A percentile compares a stretch with the other conserved stretches of the same genome.
phyloP scores from a whole-genome alignment of 495 filamentous ascomycete species.

The Penicillium tannophilum region DNA sequence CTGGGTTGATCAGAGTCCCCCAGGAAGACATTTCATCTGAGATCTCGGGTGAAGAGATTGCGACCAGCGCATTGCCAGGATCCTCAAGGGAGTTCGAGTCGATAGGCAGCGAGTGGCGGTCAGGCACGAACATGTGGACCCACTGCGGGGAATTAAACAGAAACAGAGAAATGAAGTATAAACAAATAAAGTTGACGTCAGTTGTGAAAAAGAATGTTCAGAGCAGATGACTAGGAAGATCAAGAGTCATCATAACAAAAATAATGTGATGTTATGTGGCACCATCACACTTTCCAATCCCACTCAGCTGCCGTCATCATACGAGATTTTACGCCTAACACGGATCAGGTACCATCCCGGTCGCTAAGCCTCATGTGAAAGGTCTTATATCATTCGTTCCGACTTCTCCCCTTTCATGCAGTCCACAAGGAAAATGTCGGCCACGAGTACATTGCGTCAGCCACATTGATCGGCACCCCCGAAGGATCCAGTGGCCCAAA shows the following conservation, averaged over 20 bases:
- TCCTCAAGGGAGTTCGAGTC: constrained; percentile 13
- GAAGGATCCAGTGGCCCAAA: constrained; percentile 24
- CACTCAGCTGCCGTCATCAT: constrained; percentile 11
- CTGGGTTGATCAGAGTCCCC: constrained; percentile 79
- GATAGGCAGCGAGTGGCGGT: constrained; percentile 37
- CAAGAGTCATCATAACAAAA: not conserved
- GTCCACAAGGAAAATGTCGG: constrained; percentile 27
- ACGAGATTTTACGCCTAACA: constrained; percentile 3
- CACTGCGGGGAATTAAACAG: constrained; percentile 35
- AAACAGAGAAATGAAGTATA: not conserved
- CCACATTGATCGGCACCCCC: constrained; percentile 16
- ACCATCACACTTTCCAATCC: not conserved
- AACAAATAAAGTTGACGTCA: not conserved
- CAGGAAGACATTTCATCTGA: constrained; percentile 54
- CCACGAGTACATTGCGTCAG: constrained; percentile 27
- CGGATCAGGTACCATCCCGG: not conserved
- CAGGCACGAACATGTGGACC: constrained; percentile 39
- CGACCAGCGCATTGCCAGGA: constrained; percentile 23
- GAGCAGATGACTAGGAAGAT: not conserved
- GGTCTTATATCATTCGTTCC: not conserved
- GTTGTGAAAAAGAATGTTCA: not conserved
- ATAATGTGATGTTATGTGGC: not conserved
- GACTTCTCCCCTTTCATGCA: constrained; percentile 7
- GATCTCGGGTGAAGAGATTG: constrained; percentile 13
- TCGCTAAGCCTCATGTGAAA: not conserved